Evolutionary conservation across 2,329 filamentous ascomycete genomes (phyloP).

Genomic region (Colletotrichum melonis): DNA sequence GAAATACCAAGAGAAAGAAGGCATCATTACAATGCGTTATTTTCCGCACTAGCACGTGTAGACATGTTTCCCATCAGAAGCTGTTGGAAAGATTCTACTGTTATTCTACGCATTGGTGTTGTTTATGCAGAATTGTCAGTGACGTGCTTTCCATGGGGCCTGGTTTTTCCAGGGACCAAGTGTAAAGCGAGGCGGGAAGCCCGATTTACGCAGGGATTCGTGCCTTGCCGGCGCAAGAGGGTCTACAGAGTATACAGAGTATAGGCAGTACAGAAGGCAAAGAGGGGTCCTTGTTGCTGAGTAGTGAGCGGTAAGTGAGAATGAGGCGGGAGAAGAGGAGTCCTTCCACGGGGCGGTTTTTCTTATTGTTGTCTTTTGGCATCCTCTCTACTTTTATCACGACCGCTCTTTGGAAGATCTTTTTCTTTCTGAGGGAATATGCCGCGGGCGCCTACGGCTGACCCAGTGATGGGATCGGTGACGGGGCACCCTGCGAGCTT

Average conservation of each 20-base stretch:
- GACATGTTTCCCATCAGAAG: neutral
- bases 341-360: no score
- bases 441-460: neutral
- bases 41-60: neutral
- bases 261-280: neutral
- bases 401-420: slow-evolving; percentile 5
- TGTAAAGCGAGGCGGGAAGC: slow-evolving; percentile 26
- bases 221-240: neutral
- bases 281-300: neutral
- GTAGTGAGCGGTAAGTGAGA: neutral
- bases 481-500: neutral
- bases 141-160: slow-evolving; percentile 22
- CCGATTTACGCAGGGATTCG: slow-evolving; percentile 33
- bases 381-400: neutral
- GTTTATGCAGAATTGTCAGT: slow-evolving; percentile 24
- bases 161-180: neutral
- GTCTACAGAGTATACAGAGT: neutral
- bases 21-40: neutral
- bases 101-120: slow-evolving; percentile 24
- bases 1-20: neutral
- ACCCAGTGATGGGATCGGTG: neutral
- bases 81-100: neutral
- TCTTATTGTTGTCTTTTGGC: no score
- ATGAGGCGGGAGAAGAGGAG: neutral
- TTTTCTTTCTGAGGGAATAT: neutral